A percentile compares a stretch with the other conserved stretches of the same genome.
phyloP scores from a whole-genome alignment of 1,139 yeast genomes.

The Taiozyma sp. region DNA sequence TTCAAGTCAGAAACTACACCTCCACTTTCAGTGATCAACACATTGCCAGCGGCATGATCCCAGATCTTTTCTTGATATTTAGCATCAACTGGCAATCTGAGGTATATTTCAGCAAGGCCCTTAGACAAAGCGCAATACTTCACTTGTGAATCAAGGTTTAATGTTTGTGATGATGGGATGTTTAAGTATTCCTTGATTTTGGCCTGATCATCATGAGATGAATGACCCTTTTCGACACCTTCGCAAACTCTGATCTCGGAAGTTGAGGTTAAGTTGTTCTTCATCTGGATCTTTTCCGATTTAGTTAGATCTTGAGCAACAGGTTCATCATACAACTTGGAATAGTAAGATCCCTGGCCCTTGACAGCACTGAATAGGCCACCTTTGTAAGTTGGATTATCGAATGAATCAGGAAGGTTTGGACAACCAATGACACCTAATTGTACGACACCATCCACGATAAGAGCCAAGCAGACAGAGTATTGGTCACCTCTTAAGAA shows the following conservation, averaged over 20 bases:
- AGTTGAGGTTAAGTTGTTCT: conserved; percentile 33
- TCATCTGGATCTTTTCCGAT: conserved; percentile 40
- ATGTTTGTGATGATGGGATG: conserved; percentile 46
- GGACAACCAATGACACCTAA: conserved; percentile 98
- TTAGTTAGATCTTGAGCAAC: conserved; percentile 31
- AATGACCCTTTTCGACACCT: conserved; percentile 96
- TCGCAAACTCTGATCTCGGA: conserved; percentile 62
- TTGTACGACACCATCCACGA: conserved; percentile 79
- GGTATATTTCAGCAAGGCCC: conserved; percentile 90
- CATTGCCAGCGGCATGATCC: conserved; percentile 98
- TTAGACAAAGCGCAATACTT: conserved; percentile 88
- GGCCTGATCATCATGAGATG: conserved; percentile 86
- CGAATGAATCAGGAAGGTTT: conserved; percentile 58
- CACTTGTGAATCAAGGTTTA: conserved; percentile 91
- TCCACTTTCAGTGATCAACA: conserved; percentile 85
- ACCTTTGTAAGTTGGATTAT: conserved; percentile 26
- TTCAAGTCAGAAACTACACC: conserved; percentile 84
- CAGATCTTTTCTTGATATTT: conserved; percentile 90
- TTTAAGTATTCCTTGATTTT: conserved; percentile 63
- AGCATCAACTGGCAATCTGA: conserved; percentile 77
- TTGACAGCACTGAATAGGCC: conserved; percentile 62
- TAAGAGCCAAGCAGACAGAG: conserved; percentile 90
- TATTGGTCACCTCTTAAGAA: conserved; percentile 94
- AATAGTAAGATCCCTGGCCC: conserved; percentile 70
- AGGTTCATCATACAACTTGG: conserved; percentile 32